Evolutionary conservation across 106 monocot species (phyloP), one percentile per base, ranked within the genome.

Genomic region (Acanthochlamys bracteata): DNA sequence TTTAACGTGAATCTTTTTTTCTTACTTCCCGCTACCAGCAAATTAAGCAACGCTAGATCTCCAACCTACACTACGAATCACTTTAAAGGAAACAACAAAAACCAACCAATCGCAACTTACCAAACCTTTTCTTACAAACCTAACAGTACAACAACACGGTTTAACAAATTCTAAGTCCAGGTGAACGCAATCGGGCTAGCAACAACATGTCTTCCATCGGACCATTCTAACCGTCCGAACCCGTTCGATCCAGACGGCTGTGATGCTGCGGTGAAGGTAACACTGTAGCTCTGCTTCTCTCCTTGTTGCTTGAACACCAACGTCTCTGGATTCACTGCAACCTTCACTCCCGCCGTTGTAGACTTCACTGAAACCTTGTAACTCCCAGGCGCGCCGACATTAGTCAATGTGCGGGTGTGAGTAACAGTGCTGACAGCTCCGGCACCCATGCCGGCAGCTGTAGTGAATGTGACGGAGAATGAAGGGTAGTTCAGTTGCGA

Each of bases 401-500:
- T 80, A 24, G 66, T 81, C 63, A 80, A 70, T 15, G 78, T 74
- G 25, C 76, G 53, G 49, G 46, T 21, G 70, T 76, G 70, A 24
- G 58, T 70, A 43, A 51, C 51, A 55, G 65, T 77, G 65, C 13
- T 40, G 59, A 12, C 49, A 17, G 15, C 40, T 7, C 40, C 73
- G 2, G 49, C 74, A 26, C 64, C 55, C 15, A 24, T 33, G 16
- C 67, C 66, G 19, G 20, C 72, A 19, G 74, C 80, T 7, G 83
- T 81, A 27, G 71, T 42, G 68, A 93, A 93, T 4, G 76, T 41
- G 40, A 89, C 93, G 21, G 85, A 60, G 72, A 93, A 93, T 12
- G 93, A 93, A 3, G 93, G 93, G 77, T 93, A 93, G 62, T 93
- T 93, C 55, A 93, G 80, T 11, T 73, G 57, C 14, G 81, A 66